Evolutionary conservation across 257 asterid species (phyloP).

Genomic region (Salvia miltiorrhiza): DNA sequence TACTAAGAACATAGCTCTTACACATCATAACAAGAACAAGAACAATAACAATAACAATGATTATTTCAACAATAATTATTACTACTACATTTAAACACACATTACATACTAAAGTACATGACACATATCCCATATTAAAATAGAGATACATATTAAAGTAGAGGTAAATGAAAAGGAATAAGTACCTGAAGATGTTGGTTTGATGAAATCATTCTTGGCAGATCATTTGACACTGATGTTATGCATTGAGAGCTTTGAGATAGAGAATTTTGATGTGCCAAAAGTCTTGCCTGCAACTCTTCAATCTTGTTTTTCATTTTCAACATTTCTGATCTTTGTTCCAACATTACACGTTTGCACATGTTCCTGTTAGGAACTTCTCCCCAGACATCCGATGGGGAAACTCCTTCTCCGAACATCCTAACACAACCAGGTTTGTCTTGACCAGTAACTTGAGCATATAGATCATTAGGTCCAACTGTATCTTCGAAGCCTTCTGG

Average conservation of each 20-base stretch:
- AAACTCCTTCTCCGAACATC: no score
- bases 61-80: no score
- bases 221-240: not conserved
- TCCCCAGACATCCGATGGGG: constrained; percentile 14
- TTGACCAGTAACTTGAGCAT: no score
- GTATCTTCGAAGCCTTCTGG: constrained; percentile 5
- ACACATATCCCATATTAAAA: not conserved
- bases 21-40: no score
- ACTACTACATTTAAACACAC: not conserved
- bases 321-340: not conserved
- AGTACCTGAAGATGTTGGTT: not conserved
- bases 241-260: not conserved
- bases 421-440: no score
- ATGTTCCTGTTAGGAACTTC: not conserved
- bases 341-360: constrained; percentile 1
- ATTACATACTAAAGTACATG: not conserved
- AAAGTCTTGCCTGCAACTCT: not conserved
- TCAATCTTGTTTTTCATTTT: not conserved
- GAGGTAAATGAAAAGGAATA: not conserved
- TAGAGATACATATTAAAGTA: not conserved
- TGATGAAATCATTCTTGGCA: not conserved
- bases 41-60: no score
- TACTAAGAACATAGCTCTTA: no score
- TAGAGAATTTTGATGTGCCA: not conserved
- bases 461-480: not conserved